Percentiles rank a stretch among this genome's conserved stretches.
Conservation (phyloP, 1,139 yeast genomes). For the Taphrina deformans region DNA sequence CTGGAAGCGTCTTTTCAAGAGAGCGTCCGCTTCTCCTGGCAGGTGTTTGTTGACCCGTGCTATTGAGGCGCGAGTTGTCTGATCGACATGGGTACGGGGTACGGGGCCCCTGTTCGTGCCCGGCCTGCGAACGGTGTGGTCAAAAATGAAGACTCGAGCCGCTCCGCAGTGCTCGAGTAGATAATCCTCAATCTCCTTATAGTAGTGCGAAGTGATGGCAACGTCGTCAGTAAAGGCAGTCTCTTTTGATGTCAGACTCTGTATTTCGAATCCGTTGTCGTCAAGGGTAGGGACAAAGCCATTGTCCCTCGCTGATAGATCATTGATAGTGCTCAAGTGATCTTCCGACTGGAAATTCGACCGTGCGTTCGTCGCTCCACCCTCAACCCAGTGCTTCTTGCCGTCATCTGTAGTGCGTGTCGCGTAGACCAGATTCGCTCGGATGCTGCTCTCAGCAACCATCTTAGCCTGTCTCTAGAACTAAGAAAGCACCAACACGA, state of each 20-base stretch:
- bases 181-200: constrained; percentile 24
- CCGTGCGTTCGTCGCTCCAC: constrained; percentile 4
- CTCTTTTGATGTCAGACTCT: background rate
- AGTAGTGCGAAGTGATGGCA: constrained; percentile 18
- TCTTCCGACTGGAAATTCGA: constrained; percentile 10
- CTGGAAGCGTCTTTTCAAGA: constrained; percentile 39
- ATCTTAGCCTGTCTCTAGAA: too few species aligned
- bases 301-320: background rate
- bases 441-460: background rate
- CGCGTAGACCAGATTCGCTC: constrained; percentile 18
- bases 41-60: constrained; percentile 40
- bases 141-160: constrained; percentile 39
- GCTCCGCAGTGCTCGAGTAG: constrained; percentile 34
- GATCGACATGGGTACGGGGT: constrained; percentile 41
- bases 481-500: too few species aligned
- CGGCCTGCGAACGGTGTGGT: constrained; percentile 41
- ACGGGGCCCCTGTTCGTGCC: constrained; percentile 41
- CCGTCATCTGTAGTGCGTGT: constrained; percentile 17
- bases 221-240: constrained; percentile 11
- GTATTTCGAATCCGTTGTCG: constrained; percentile 19
- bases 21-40: constrained; percentile 39
- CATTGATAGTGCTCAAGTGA: background rate
- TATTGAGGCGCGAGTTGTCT: constrained; percentile 41
- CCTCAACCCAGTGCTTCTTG: constrained; percentile 33
- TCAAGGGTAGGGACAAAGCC: constrained; percentile 8